Evolutionary conservation across 2,329 filamentous ascomycete genomes (phyloP), one percentile per base, ranked within the genome.

Genomic region (Huntiella bhutanensis): DNA sequence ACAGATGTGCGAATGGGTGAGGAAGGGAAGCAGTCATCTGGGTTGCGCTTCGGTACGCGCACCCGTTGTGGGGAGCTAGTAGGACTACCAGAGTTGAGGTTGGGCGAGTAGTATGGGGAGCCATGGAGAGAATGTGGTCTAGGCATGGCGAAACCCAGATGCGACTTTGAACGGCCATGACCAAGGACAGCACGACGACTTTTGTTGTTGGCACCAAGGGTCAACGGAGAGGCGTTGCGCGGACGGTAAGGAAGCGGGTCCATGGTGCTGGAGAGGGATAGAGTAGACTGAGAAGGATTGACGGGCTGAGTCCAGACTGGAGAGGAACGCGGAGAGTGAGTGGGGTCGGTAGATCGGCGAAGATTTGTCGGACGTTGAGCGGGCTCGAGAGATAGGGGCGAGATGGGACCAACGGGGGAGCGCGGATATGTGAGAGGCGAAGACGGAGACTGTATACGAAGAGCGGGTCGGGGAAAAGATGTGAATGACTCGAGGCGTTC

Each of bases 401-500:
- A 43, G 19, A 43, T 40, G 11, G 47, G 34, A 19, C 47, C 43
- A 32, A 46, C 41, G 19, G 34, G 17, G 17, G 47, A 49, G 45
- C 47, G 43, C 15, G 47, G 43, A 39, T 42, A 35, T n/a, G 39
- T 41, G 22, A 62, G 54, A 40, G 57, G 52, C 43, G 39, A 46
- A 36, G 34, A 51, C 41, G 54, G 54, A 49, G 60, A 63, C 48
- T 66, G 67, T 17, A 73, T 59, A 50, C 70, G 68, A 39, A 75
- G 59, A 28, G 63, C 66, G 35, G 73, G 70, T 34, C 75, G 62
- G 53, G 73, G 72, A 45, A 71, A 69, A 46, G 72, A 62, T 51
- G 67, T 70, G 57, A 79, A 80, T 58, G 73, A 73, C 65, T 78
- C 74, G 69, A 80, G 74, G 52, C 73, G 68, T 64, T 79, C 73